These are phyloP conservation scores for Psilocybe cyanescens DNA, from an alignment of 768 basidiomycete species.

Conservation along the genomic window DNA sequence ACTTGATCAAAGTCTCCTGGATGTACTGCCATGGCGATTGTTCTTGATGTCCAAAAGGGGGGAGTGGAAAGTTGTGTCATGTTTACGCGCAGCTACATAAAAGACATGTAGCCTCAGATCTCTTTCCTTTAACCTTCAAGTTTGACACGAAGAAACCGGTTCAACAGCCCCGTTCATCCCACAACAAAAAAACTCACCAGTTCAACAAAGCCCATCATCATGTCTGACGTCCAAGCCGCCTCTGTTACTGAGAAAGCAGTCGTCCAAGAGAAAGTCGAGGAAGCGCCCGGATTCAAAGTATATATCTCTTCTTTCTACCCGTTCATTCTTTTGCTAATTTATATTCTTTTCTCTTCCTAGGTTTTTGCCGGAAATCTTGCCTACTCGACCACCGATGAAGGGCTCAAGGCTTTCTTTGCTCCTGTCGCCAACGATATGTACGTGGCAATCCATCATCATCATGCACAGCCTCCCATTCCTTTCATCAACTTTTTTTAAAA, in stretches of 20 bases:
- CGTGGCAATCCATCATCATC: constrained; percentile 37
- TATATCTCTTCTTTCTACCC: constrained; percentile 24
- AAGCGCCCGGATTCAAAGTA: constrained; percentile 84
- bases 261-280: constrained; percentile 73
- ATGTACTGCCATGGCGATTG: constrained; percentile 45
- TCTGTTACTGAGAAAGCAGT: constrained; percentile 78
- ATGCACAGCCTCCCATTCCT: constrained; percentile 42
- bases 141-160: constrained; percentile 86
- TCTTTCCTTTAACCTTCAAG: constrained; percentile 77
- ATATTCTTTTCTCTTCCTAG: constrained; percentile 41
- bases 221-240: constrained; percentile 93
- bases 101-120: constrained; percentile 24
- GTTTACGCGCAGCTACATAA: constrained; percentile 40
- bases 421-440: constrained; percentile 89
- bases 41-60: constrained; percentile 31
- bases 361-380: constrained; percentile 97
- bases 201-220: constrained; percentile 58
- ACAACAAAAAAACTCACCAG: constrained; percentile 54
- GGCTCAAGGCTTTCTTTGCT: constrained; percentile 93
- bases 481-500: constrained; percentile 13
- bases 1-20: constrained; percentile 17
- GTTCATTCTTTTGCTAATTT: constrained; percentile 18
- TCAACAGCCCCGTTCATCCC: constrained; percentile 63
- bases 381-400: constrained; percentile 92
- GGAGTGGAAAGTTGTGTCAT: constrained; percentile 36